Base-by-base conservation (phyloP, 306 rosid species). In the Abrus precatorius region DNA sequence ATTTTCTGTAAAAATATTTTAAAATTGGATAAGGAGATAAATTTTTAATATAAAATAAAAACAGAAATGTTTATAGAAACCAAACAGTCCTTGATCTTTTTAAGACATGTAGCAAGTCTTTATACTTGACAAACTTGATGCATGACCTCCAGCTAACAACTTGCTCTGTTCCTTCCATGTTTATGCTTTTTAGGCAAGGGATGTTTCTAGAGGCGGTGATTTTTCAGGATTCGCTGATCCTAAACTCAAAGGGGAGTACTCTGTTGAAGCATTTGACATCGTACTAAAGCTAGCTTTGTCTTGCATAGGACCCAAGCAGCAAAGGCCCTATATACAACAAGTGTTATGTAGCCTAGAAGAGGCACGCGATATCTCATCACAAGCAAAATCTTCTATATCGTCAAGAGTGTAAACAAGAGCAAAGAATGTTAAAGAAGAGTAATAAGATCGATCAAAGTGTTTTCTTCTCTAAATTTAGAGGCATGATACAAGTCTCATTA, bases 201-300 rank as follows among this genome's bases (percentile, higher is more conserved):
- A 65, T 47, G 78, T 83, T 73, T 74, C 86, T 9, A 54, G 43
- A 65, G 77, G 85, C 0, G 83, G 87, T 48, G 87, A 87, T 68
- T 72, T 75, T 67, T 85, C 87, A 38, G 85, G 83, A 77, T 86
- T 90, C 33, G 91, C 83, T 11, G 92, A 92, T 48, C 89, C 92
- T 9, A 90, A 81, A 76, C 90, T 90, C 36, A 64, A 73, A 20
- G 86, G 89, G 30, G 86, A 86, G 54, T 87, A 79, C 79, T 88
- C 91, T 2, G 75, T 30, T 7, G 92, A 85, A 83, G 97, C 91
- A 53, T 89, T 92, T 78, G 78, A 68, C 32, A 72, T 86, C 10
- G 74, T 75, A 55, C 81, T 90, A 70, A 86, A 85, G 66, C 80
- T 92, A 50, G 97, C 92, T 52, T 56, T 90, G 75, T 75, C 80